phyloP scores from a whole-genome alignment of 1,139 yeast species.

The Blastobotrys malaysiensis region DNA sequence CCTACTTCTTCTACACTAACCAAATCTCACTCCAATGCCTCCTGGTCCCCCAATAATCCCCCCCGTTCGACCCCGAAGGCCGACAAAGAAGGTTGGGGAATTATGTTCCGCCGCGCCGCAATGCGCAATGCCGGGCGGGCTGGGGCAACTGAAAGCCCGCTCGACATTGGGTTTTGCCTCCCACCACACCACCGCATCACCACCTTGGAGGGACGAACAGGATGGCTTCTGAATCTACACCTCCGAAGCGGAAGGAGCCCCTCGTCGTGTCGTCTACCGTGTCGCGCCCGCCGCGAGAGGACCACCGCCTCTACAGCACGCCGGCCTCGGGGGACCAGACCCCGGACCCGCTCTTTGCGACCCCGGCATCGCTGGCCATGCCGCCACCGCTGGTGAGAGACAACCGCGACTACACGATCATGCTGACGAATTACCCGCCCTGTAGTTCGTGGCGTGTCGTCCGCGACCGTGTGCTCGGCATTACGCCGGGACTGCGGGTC shows the following conservation, averaged over 20 bases:
- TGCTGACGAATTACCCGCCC: slow-evolving; percentile 11
- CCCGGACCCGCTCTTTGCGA: slow-evolving; percentile 4
- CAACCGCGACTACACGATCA: slow-evolving; percentile 8
- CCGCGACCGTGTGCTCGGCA: slow-evolving; percentile 7
- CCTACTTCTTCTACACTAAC: too few species aligned
- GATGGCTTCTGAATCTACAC: background rate
- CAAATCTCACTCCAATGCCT: too few species aligned
- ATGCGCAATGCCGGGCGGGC: background rate
- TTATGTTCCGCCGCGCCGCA: background rate
- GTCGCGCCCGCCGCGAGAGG: background rate
- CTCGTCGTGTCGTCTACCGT: background rate
- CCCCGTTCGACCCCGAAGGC: too few species aligned
- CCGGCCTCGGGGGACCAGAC: background rate
- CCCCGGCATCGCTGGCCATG: slow-evolving; percentile 1
- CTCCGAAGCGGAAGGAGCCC: background rate
- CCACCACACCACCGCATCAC: background rate
- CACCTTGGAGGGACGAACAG: background rate
- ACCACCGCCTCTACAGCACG: background rate
- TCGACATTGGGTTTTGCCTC: background rate
- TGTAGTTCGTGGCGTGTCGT: slow-evolving; percentile 11
- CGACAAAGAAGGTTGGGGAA: too few species aligned
- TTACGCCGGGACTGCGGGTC: slow-evolving; percentile 7
- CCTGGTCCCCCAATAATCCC: too few species aligned
- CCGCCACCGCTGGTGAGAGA: slow-evolving; percentile 2
- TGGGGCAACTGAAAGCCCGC: too few species aligned